Evolutionary conservation across 2,329 filamentous ascomycete genomes (phyloP).

Genomic region (Aspergillus spinulosporus): DNA sequence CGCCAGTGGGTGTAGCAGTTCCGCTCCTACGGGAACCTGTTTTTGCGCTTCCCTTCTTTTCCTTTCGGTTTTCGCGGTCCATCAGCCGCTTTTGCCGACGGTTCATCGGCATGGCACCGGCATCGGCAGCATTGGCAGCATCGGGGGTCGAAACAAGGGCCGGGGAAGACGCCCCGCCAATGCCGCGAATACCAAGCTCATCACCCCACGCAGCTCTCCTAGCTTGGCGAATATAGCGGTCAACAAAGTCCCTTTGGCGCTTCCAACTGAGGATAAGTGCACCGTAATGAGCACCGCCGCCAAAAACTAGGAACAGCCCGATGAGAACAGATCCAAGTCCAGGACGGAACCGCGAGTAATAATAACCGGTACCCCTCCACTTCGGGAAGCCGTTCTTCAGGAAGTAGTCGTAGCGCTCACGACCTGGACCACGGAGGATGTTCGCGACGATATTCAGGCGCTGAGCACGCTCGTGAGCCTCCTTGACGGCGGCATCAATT

Average conservation of each 20-base stretch:
- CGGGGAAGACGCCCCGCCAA: slow-evolving; percentile 48
- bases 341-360: slow-evolving; percentile 91
- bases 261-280: slow-evolving; percentile 84
- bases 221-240: slow-evolving; percentile 87
- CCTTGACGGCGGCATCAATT: slow-evolving; percentile 75
- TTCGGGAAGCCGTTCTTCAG: slow-evolving; percentile 86
- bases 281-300: slow-evolving; percentile 84
- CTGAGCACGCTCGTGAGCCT: slow-evolving; percentile 78
- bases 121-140: slow-evolving; percentile 36
- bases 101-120: slow-evolving; percentile 66
- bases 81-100: slow-evolving; percentile 84
- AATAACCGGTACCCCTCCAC: slow-evolving; percentile 98
- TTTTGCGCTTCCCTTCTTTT: slow-evolving; percentile 49
- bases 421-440: slow-evolving; percentile 75
- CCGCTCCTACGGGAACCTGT: slow-evolving; percentile 41
- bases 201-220: slow-evolving; percentile 88
- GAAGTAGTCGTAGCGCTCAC: slow-evolving; percentile 94
- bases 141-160: slow-evolving; percentile 44
- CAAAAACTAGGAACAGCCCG: slow-evolving; percentile 78
- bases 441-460: slow-evolving; percentile 81
- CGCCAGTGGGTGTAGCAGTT: slow-evolving; percentile 54
- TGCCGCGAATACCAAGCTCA: slow-evolving; percentile 63
- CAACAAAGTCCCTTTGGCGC: slow-evolving; percentile 85
- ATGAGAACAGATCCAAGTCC: slow-evolving; percentile 81
- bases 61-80: slow-evolving; percentile 74